These are phyloP conservation scores for Nicotiana rustica DNA, from an alignment of 305 asterid species.

Conservation along the genomic window DNA sequence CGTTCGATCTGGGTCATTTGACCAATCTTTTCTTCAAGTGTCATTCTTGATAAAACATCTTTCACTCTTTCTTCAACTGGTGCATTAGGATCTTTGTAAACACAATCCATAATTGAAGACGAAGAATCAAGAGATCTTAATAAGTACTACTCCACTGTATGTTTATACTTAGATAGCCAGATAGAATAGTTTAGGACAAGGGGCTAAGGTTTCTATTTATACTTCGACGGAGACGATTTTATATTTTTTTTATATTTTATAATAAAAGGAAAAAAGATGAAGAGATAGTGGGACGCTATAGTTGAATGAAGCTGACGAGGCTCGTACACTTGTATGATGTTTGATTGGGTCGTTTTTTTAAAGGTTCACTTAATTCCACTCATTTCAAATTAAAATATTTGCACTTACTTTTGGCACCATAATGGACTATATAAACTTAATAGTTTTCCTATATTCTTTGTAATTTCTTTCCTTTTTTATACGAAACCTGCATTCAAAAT, in stretches of 20 bases:
- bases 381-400: not conserved
- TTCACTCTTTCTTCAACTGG: constrained; percentile 73
- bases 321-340: not conserved
- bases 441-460: too few relatives aligned
- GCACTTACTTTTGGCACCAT: not conserved
- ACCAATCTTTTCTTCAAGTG: constrained; percentile 78
- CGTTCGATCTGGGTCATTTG: constrained; percentile 96
- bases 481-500: not conserved
- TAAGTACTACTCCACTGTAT: too few relatives aligned
- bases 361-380: not conserved
- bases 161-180: not conserved
- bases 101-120: constrained; percentile 50
- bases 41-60: constrained; percentile 86
- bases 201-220: not conserved
- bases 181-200: not conserved
- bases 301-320: not conserved
- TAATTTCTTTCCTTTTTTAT: not conserved
- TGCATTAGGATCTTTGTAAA: constrained; percentile 68
- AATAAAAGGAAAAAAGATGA: not conserved
- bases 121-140: constrained; percentile 9
- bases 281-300: not conserved
- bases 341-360: not conserved
- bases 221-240: not conserved
- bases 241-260: too few relatives aligned
- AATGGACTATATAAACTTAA: too few relatives aligned